Evolutionary conservation across 2,329 filamentous ascomycete species (phyloP).

Genomic region (Pochonia chlamydosporia): DNA sequence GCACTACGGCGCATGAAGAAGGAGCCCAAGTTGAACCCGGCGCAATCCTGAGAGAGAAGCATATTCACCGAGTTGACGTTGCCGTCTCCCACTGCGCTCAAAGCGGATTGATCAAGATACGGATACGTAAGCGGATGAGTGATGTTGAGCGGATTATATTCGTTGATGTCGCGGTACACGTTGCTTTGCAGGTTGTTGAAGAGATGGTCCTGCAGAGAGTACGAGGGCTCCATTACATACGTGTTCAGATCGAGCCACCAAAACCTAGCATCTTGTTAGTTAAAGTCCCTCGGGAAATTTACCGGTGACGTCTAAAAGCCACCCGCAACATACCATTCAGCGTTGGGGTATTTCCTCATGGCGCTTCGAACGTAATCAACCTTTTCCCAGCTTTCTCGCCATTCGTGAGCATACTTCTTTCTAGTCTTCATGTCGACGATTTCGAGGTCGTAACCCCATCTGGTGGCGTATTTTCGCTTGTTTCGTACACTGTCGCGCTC

Average conservation of each 20-base stretch:
- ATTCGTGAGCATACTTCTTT: conserved; percentile 97
- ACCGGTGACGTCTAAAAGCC: conserved; percentile 8
- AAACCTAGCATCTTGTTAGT: conserved; percentile 57
- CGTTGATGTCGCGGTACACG: conserved; percentile 92
- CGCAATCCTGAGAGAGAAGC: conserved; percentile 86
- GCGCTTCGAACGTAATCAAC: conserved; percentile 86
- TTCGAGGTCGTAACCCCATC: conserved; percentile 94
- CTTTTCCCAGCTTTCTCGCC: conserved; percentile 99
- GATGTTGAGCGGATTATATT: conserved; percentile 93
- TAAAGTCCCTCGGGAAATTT: neutral
- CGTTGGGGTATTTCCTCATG: conserved; percentile 88
- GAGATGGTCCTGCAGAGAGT: conserved; percentile 84
- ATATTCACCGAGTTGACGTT: conserved; percentile 76
- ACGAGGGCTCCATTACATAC: conserved; percentile 92
- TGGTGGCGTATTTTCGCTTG: conserved; percentile 79
- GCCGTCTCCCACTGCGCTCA: conserved; percentile 71
- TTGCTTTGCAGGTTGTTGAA: conserved; percentile 72
- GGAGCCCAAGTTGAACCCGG: conserved; percentile 92
- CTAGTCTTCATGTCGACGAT: conserved; percentile 98
- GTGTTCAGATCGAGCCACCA: conserved; percentile 99
- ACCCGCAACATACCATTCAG: conserved; percentile 72
- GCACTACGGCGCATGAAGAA: conserved; percentile 83
- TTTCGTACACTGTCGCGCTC: conserved; percentile 94
- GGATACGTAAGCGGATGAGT: conserved; percentile 69
- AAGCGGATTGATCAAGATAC: conserved; percentile 71